These are phyloP conservation scores for Colletotrichum sp. DNA, from an alignment of 2,329 filamentous ascomycete species.

Conservation along the genomic window DNA sequence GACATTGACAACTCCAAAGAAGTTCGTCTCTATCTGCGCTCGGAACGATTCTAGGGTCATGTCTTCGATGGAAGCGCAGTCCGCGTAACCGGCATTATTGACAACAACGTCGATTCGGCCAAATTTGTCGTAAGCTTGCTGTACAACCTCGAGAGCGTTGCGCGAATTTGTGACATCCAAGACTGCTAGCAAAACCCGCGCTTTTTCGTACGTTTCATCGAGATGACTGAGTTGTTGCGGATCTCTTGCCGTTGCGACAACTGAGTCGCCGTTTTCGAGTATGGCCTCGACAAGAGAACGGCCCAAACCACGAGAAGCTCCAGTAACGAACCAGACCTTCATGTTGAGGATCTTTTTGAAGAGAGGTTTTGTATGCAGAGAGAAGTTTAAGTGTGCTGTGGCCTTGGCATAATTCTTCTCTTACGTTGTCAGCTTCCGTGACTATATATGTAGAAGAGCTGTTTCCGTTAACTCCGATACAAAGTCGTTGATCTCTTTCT, in stretches of 20 bases:
- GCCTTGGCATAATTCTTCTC: background rate
- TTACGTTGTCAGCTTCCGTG: background rate
- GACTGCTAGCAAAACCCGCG: background rate
- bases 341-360: background rate
- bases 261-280: background rate
- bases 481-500: background rate
- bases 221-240: background rate
- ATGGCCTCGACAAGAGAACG: background rate
- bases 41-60: conserved; percentile 52
- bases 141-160: background rate
- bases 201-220: background rate
- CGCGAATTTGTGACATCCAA: background rate
- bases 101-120: conserved; percentile 63
- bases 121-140: conserved; percentile 40
- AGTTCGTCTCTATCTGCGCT: conserved; percentile 63
- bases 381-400: background rate
- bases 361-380: background rate
- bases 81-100: conserved; percentile 66
- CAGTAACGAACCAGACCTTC: background rate
- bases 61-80: conserved; percentile 58
- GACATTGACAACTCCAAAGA: conserved; percentile 61
- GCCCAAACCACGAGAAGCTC: background rate
- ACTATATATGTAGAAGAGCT: background rate
- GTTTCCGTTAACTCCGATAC: background rate
- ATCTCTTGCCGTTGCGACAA: background rate